Percentiles rank a stretch among this genome's conserved stretches.
Evolutionary conservation across 352 stramenopile genomes (phyloP).

Genomic region (Globisporangium megalacanthum): DNA sequence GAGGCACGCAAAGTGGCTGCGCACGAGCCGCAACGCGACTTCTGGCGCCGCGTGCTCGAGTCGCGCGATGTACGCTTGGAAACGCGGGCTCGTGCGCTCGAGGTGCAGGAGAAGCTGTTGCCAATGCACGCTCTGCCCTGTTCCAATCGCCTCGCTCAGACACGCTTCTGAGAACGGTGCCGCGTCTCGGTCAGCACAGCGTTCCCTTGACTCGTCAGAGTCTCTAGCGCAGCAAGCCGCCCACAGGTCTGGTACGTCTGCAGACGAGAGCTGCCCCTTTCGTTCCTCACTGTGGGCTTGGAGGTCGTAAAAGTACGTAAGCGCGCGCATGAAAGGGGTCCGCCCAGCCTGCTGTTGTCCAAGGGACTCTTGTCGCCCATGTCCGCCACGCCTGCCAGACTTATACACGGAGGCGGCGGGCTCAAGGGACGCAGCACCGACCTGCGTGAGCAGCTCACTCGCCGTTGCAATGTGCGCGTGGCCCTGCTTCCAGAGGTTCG

Average conservation of each 20-base stretch:
- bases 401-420: neutral
- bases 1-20: slow-evolving; percentile 30
- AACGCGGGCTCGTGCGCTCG: slow-evolving; percentile 25
- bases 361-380: neutral
- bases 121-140: slow-evolving; percentile 39
- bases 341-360: neutral
- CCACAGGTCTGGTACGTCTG: slow-evolving; percentile 3
- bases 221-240: neutral
- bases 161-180: slow-evolving; percentile 4
- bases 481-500: slow-evolving; percentile 71
- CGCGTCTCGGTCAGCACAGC: neutral
- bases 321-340: slow-evolving; percentile 1
- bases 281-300: slow-evolving; percentile 6
- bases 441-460: slow-evolving; percentile 29
- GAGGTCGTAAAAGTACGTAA: slow-evolving; percentile 21
- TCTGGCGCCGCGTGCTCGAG: slow-evolving; percentile 24
- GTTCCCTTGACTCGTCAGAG: neutral
- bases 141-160: slow-evolving; percentile 16
- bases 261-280: slow-evolving; percentile 6
- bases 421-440: slow-evolving; percentile 11
- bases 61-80: slow-evolving; percentile 29
- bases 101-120: slow-evolving; percentile 51
- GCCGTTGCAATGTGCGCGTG: slow-evolving; percentile 35
- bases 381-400: too few relatives aligned
- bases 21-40: slow-evolving; percentile 15